These are phyloP conservation scores for Hygrophoropsis aurantiaca DNA, from an alignment of 768 basidiomycete genomes.

Conservation along the genomic window DNA sequence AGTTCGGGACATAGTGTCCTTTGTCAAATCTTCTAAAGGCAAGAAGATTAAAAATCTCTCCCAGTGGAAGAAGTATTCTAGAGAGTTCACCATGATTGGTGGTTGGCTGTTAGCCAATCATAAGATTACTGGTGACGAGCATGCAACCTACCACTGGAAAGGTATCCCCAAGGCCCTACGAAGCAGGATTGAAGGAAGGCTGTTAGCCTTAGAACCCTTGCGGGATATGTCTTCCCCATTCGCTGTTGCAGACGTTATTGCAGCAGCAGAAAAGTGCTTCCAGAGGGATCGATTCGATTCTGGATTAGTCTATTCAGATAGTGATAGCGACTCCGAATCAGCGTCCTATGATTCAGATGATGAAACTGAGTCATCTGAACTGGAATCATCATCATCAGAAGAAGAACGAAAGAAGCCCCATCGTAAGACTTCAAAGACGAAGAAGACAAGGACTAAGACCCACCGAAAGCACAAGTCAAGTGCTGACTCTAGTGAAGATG, in stretches of 20 bases:
- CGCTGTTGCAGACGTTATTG: not conserved
- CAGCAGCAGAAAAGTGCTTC: not conserved
- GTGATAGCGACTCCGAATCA: conserved; percentile 2
- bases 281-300: conserved; percentile 3
- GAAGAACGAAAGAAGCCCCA: not conserved
- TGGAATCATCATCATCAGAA: conserved; percentile 3
- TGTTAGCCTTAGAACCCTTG: not conserved
- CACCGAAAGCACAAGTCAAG: not conserved
- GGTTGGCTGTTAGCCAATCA: conserved; percentile 2
- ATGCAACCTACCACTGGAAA: conserved; percentile 9
- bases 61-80: conserved; percentile 9
- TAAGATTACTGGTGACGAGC: not conserved
- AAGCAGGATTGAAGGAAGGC: not conserved
- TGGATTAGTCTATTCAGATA: not conserved
- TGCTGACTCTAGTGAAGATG: not conserved
- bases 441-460: not conserved
- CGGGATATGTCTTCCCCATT: conserved; percentile 2
- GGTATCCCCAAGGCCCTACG: conserved; percentile 5
- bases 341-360: conserved; percentile 6
- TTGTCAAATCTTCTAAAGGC: conserved; percentile 1
- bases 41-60: conserved; percentile 1
- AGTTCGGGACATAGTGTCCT: conserved; percentile 1
- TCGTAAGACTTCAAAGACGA: not conserved
- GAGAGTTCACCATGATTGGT: conserved; percentile 10
- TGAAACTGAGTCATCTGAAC: conserved; percentile 4